phyloP scores from a whole-genome alignment of 345 rosid species.

The Gossypium arboreum region DNA sequence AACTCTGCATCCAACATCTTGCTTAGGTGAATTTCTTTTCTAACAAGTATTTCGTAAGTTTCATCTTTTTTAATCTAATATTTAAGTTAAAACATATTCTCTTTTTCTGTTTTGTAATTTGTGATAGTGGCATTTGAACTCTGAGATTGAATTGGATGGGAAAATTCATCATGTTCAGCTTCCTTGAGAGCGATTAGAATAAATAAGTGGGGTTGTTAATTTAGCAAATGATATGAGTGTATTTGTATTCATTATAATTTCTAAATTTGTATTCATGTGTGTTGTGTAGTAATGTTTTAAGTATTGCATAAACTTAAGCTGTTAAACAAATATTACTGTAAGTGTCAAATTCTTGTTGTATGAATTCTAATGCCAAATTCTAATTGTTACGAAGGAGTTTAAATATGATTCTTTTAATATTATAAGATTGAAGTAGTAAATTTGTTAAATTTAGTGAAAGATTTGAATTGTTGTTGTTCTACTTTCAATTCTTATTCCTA shows the following conservation, averaged over 20 bases:
- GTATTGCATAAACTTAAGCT: too few species aligned
- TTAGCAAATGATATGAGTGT: background rate
- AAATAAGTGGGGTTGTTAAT: background rate
- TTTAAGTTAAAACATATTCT: background rate
- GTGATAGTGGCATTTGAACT: background rate
- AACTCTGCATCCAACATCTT: background rate
- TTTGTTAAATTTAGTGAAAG: too few species aligned
- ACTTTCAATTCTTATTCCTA: too few species aligned
- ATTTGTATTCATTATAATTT: too few species aligned
- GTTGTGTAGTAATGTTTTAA: too few species aligned
- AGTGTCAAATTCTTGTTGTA: too few species aligned
- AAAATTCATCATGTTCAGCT: background rate
- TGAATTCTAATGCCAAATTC: too few species aligned
- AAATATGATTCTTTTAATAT: too few species aligned
- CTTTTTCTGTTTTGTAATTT: background rate
- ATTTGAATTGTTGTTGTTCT: too few species aligned
- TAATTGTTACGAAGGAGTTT: too few species aligned
- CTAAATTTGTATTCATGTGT: background rate
- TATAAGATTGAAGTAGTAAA: too few species aligned
- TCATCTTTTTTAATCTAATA: background rate
- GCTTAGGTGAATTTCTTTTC: background rate
- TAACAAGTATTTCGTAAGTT: background rate
- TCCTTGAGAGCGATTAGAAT: background rate
- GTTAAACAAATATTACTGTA: too few species aligned
- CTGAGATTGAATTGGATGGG: background rate